phyloP scores from a whole-genome alignment of 805 yeast genomes.

The Priceomyces castillae region DNA sequence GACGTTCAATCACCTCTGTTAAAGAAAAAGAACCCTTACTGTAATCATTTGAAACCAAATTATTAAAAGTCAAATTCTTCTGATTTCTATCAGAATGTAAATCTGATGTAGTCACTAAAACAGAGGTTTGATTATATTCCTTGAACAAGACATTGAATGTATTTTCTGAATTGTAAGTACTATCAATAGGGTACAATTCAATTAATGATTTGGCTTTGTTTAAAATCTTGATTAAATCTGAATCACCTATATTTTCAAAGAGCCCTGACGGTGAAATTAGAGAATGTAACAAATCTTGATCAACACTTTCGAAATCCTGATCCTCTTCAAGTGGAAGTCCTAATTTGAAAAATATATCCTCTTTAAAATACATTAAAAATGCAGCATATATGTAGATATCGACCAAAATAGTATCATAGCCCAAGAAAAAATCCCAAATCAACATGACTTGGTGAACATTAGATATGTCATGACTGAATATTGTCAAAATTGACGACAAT shows the following conservation, averaged over 20 bases:
- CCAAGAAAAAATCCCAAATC: conserved; percentile 69
- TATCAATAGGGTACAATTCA: conserved; percentile 21
- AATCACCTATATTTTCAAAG: conserved; percentile 26
- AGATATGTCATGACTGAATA: conserved; percentile 70
- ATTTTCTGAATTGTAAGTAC: conserved; percentile 15
- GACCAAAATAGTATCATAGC: conserved; percentile 51
- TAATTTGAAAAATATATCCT: conserved; percentile 35
- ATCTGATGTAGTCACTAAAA: conserved; percentile 32
- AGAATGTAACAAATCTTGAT: conserved; percentile 34
- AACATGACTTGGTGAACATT: conserved; percentile 48
- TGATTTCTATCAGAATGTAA: conserved; percentile 8
- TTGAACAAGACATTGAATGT: conserved; percentile 35
- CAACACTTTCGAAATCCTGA: conserved; percentile 17
- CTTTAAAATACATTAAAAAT: conserved; percentile 46
- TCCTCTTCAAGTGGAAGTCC: conserved; percentile 10
- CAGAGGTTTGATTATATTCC: conserved; percentile 32
- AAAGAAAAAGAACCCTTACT: conserved; percentile 1
- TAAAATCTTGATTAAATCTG: conserved; percentile 25
- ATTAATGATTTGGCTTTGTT: conserved; percentile 24
- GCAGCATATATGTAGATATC: conserved; percentile 63
- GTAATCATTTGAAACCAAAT: conserved; percentile 3
- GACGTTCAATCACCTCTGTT: conserved; percentile 19
- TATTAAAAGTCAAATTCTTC: conserved; percentile 7
- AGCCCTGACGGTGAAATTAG: conserved; percentile 32
- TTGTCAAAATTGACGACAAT: conserved; percentile 72